These are phyloP conservation scores for Podaxis sp. DNA, from an alignment of 768 basidiomycete genomes.

Conservation along the genomic window DNA sequence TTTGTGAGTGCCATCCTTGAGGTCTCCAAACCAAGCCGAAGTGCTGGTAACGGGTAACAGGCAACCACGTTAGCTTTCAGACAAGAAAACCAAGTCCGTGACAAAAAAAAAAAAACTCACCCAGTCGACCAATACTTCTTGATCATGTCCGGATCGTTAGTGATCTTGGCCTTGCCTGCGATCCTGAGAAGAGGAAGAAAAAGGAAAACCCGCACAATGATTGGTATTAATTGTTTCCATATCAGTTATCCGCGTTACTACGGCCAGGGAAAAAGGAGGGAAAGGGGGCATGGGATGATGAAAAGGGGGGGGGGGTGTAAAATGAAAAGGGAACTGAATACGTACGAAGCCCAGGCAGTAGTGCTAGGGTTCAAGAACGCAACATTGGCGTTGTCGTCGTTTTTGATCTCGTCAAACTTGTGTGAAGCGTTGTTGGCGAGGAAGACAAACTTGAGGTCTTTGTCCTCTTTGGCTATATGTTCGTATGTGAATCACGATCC, in stretches of 20 bases:
- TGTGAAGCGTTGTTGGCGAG: constrained; percentile 69
- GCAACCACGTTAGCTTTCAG: background rate
- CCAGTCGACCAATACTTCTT: constrained; percentile 61
- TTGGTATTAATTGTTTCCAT: background rate
- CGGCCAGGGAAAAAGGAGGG: background rate
- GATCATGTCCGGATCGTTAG: constrained; percentile 59
- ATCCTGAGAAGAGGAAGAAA: constrained; percentile 38
- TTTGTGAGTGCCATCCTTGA: constrained; percentile 81
- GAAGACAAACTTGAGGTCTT: constrained; percentile 60
- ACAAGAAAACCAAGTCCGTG: background rate
- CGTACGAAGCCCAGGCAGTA: constrained; percentile 73
- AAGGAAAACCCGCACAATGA: background rate
- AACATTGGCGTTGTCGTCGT: constrained; percentile 78
- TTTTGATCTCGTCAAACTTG: constrained; percentile 76
- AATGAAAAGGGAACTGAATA: background rate
- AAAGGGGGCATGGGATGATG: background rate
- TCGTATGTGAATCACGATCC: no score
- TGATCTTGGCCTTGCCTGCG: constrained; percentile 68
- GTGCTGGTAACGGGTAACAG: constrained; percentile 34
- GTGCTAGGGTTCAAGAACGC: constrained; percentile 67
- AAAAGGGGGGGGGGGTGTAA: background rate
- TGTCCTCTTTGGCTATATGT: constrained; percentile 40
- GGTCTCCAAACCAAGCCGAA: constrained; percentile 81
- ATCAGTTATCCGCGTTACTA: no score
- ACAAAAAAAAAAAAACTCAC: constrained; percentile 29